Conservation (phyloP, 1,284 basidiomycete genomes). For the Tilletia caries region DNA sequence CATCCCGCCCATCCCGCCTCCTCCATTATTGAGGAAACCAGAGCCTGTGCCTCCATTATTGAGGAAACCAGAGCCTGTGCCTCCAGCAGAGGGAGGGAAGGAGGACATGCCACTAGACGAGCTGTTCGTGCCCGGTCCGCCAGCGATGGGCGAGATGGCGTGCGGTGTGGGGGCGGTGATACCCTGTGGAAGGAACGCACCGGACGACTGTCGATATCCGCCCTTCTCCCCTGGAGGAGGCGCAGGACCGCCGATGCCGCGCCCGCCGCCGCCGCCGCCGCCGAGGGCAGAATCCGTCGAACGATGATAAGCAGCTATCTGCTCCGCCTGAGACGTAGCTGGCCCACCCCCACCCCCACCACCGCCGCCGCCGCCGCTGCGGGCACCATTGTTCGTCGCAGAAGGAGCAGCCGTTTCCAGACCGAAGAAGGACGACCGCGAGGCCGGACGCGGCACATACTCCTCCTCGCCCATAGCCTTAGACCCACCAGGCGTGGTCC, state of each 20-base stretch:
- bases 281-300: too few species aligned
- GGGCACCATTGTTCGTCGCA: background rate
- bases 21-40: background rate
- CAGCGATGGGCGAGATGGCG: background rate
- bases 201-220: background rate
- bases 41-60: background rate
- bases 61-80: background rate
- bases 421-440: constrained; percentile 4
- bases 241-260: background rate
- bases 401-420: background rate
- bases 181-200: background rate
- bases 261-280: background rate
- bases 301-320: constrained; percentile 7
- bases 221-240: background rate
- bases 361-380: background rate
- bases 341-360: background rate
- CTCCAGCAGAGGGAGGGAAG: background rate
- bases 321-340: background rate
- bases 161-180: background rate
- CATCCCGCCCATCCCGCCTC: constrained; percentile 24
- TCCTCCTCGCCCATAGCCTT: background rate
- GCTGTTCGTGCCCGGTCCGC: too few species aligned
- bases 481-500: background rate
- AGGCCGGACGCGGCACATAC: background rate
- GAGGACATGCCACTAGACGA: too few species aligned